Conservation (phyloP, 1,139 yeast species). For the Trichomonascaceae sp. region DNA sequence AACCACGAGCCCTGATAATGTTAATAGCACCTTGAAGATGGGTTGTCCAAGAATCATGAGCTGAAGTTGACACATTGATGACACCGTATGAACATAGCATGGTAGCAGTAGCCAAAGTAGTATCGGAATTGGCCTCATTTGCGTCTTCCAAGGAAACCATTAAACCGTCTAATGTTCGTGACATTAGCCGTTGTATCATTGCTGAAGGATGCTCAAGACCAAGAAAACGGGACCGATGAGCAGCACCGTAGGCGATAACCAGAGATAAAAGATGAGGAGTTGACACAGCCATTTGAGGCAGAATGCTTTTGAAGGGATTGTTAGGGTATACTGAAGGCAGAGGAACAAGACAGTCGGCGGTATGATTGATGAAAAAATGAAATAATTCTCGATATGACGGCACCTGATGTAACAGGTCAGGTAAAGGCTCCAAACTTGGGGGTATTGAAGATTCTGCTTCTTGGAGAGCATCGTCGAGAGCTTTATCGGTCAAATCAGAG, state of each 20-base stretch:
- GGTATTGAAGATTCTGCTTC: conserved; percentile 35
- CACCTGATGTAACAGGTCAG: conserved; percentile 51
- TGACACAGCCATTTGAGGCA: conserved; percentile 66
- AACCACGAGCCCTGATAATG: conserved; percentile 55
- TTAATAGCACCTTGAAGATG: conserved; percentile 68
- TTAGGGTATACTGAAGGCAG: conserved; percentile 54
- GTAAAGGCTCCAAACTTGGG: conserved; percentile 48
- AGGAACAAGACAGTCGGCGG: conserved; percentile 61
- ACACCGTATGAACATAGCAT: conserved; percentile 59
- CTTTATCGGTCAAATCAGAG: background rate
- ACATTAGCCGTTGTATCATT: conserved; percentile 46
- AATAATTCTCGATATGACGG: conserved; percentile 56
- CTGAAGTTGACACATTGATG: conserved; percentile 30
- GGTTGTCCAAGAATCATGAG: conserved; percentile 46
- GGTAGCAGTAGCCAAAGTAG: conserved; percentile 60
- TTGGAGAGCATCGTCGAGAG: background rate
- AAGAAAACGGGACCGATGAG: conserved; percentile 36
- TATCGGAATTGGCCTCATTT: conserved; percentile 52
- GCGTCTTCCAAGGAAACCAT: conserved; percentile 47
- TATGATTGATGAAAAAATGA: conserved; percentile 58
- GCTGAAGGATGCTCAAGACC: conserved; percentile 39
- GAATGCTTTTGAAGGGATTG: conserved; percentile 60
- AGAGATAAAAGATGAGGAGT: conserved; percentile 51
- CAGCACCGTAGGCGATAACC: conserved; percentile 61
- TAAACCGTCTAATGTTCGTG: conserved; percentile 54